phyloP scores from a whole-genome alignment of 129 eudicot genomes.

The Daucus carota region DH1_v3.0 NC_030388.2:17395001-17395500 shows the following conservation, averaged over 20 bases:
- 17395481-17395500: slow-evolving; percentile 15
- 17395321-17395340: slow-evolving; percentile 15
- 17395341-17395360: slow-evolving; percentile 28
- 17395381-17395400: slow-evolving; percentile 25
- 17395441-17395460: slow-evolving; percentile 45
- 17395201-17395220: slow-evolving; percentile 89
- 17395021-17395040: slow-evolving; percentile 86
- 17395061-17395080: slow-evolving; percentile 51
- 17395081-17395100: slow-evolving; percentile 62
- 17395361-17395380: slow-evolving; percentile 41
- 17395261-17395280: slow-evolving; percentile 28
- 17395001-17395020: slow-evolving; percentile 75
- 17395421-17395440: slow-evolving; percentile 45
- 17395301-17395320: slow-evolving; percentile 10
- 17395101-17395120: slow-evolving; percentile 84
- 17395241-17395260: slow-evolving; percentile 81
- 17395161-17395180: slow-evolving; percentile 95
- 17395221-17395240: slow-evolving; percentile 93
- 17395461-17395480: slow-evolving; percentile 50
- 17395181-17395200: slow-evolving; percentile 83
- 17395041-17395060: slow-evolving; percentile 98
- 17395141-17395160: slow-evolving; percentile 96
- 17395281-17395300: slow-evolving; percentile 10
- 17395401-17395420: slow-evolving; percentile 36
- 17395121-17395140: slow-evolving; percentile 87